These are phyloP conservation scores for Periglandula ipomoeae DNA, from an alignment of 2,329 filamentous ascomycete genomes.

Conservation along the genomic window DNA sequence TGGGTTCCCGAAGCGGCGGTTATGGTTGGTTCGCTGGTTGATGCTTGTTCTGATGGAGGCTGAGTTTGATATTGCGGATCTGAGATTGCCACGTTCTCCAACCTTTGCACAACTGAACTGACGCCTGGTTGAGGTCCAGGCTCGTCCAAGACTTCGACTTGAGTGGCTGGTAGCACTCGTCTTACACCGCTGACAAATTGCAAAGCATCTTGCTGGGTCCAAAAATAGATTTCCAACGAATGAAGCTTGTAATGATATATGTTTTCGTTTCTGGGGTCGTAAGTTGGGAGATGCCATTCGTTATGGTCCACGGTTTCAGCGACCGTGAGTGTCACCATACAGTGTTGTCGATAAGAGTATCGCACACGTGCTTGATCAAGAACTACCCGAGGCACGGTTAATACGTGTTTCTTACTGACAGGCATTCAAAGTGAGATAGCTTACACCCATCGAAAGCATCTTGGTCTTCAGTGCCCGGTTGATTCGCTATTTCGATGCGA, in stretches of 20 bases:
- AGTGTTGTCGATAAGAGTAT: conserved; percentile 68
- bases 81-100: conserved; percentile 63
- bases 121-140: conserved; percentile 46
- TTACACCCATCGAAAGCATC: conserved; percentile 71
- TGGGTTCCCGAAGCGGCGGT: neutral
- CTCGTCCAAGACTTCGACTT: conserved; percentile 57
- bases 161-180: conserved; percentile 51
- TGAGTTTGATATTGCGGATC: conserved; percentile 38
- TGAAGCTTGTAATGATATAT: conserved; percentile 74
- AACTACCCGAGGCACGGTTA: conserved; percentile 32
- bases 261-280: conserved; percentile 62
- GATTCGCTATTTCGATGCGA: conserved; percentile 68
- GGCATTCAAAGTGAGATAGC: conserved; percentile 19
- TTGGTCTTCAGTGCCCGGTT: conserved; percentile 64
- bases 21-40: conserved; percentile 12
- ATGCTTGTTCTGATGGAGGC: conserved; percentile 10
- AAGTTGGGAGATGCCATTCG: conserved; percentile 69
- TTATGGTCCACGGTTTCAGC: conserved; percentile 43
- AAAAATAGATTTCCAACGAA: conserved; percentile 70
- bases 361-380: conserved; percentile 55
- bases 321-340: conserved; percentile 58
- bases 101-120: conserved; percentile 62
- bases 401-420: conserved; percentile 1
- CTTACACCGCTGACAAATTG: conserved; percentile 61
- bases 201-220: conserved; percentile 63